Evolutionary conservation across 139 green algal genomes (phyloP), one percentile per base, ranked within the genome.

Genomic region (Chlorella sp.): DNA sequence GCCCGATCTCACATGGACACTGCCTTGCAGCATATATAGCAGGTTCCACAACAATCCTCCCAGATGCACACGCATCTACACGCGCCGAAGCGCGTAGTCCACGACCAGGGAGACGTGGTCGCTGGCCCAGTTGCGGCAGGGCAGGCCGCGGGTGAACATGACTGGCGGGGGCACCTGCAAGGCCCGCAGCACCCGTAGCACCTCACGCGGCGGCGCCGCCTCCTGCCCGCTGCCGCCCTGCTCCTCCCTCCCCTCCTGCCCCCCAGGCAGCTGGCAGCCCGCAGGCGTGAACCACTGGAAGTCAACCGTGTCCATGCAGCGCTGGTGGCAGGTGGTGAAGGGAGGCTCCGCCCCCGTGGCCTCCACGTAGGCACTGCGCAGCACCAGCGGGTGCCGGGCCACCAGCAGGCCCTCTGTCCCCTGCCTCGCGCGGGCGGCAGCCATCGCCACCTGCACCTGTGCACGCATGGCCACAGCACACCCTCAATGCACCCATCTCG

Each of bases 281-380:
- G 10, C 10, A 24, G 42, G 42, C 10, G 42, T 55, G 42, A 55
- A 55, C 42, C 42, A 55, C 10, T 24, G 10, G 42, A 24, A 55
- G 42, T 55, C 42, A 10, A 55, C 62, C 31, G 62, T 67, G 27
- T 67, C 62, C 29, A 67, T 67, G 62, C 62, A 67, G n/a, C 62
- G n/a, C 2, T 27, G 34, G 62, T 67, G 62, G 27, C 62, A 67
- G n/a, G 62, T 42, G n/a, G 62, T 35, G 30, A 67, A 67, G 5
- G 27, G 26, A 5, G 62, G 62, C 62, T 67, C 62, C 27, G 5
- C 10, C n/a, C 62, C 62, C 27, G 62, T 67, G n/a, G 31, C 62
- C 30, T 29, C 31, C n/a, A 31, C 62, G 30, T 67, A 35, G 5
- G 62, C 62, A 31, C 62, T 67, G 29, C 31, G 62, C 27, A 67